A percentile compares a stretch with the other conserved stretches of the same genome.
Evolutionary conservation across 371 early-diverging fungal genomes (phyloP).

Genomic region (Choanephora cucurbitarum): DNA sequence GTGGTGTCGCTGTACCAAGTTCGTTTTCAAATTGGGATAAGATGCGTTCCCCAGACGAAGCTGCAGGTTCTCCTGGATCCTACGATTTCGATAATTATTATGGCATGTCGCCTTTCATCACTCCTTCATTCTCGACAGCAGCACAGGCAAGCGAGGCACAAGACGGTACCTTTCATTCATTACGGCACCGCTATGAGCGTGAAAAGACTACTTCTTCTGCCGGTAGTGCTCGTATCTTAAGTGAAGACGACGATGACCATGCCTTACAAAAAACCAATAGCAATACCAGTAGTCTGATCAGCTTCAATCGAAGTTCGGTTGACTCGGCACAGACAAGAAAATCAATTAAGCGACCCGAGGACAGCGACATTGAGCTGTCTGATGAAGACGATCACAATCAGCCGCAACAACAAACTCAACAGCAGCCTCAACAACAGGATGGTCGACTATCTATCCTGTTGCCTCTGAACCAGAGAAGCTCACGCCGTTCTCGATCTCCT

Average conservation of each 20-base stretch:
- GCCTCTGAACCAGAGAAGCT: slow-evolving; percentile 8
- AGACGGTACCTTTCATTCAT: slow-evolving; percentile 29
- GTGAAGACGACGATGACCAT: slow-evolving; percentile 26
- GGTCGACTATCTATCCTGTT: slow-evolving; percentile 7
- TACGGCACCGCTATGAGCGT: slow-evolving; percentile 41
- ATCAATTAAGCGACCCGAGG: slow-evolving; percentile 22
- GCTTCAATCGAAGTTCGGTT: background rate
- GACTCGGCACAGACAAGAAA: slow-evolving; percentile 2
- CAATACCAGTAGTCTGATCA: background rate
- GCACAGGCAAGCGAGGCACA: slow-evolving; percentile 14
- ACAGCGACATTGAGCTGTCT: slow-evolving; percentile 51
- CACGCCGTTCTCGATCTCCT: slow-evolving; percentile 23
- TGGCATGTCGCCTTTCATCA: slow-evolving; percentile 49
- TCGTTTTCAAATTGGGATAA: slow-evolving; percentile 35
- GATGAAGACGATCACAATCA: slow-evolving; percentile 35
- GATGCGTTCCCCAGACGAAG: slow-evolving; percentile 16
- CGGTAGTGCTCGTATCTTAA: slow-evolving; percentile 1
- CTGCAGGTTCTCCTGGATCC: slow-evolving; percentile 31
- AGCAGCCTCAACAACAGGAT: background rate
- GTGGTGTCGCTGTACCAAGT: slow-evolving; percentile 45
- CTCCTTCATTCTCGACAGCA: slow-evolving; percentile 39
- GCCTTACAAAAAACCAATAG: slow-evolving; percentile 9
- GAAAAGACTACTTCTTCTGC: slow-evolving; percentile 15
- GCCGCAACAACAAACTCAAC: background rate
- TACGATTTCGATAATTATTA: slow-evolving; percentile 42